Evolutionary conservation across 495 filamentous ascomycete genomes (phyloP).

Genomic region (Penicillium pulvis): DNA sequence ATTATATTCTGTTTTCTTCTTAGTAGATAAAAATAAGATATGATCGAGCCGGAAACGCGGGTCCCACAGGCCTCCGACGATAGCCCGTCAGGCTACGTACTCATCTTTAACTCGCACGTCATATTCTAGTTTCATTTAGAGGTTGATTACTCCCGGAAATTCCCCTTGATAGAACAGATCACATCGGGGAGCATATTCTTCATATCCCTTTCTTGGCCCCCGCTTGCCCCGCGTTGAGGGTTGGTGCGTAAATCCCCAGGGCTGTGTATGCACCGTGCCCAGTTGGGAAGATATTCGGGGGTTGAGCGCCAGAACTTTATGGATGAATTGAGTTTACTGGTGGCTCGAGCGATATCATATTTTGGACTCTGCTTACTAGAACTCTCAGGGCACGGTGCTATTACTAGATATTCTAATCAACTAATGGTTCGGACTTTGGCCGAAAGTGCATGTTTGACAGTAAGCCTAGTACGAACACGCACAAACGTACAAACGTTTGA

Average conservation of each 20-base stretch:
- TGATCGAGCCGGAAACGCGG: too few relatives aligned
- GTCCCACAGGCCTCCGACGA: too few relatives aligned
- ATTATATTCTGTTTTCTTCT: too few relatives aligned
- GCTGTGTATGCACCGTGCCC: not conserved
- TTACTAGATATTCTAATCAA: not conserved
- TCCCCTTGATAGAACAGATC: constrained; percentile 4
- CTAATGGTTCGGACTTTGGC: not conserved
- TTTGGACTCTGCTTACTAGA: not conserved
- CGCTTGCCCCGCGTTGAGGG: constrained; percentile 1
- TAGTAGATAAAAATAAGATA: too few relatives aligned
- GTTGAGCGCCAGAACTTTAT: too few relatives aligned
- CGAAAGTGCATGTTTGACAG: not conserved
- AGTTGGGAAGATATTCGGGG: not conserved
- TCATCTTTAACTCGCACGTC: constrained; percentile 3
- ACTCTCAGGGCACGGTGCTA: not conserved
- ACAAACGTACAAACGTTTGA: not conserved
- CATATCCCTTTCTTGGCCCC: not conserved
- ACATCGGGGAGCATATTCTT: not conserved
- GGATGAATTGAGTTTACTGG: not conserved
- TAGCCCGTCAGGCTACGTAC: too few relatives aligned
- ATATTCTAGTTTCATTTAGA: not conserved
- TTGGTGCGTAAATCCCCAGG: not conserved
- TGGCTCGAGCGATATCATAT: not conserved
- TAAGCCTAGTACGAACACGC: not conserved
- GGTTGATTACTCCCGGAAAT: not conserved